phyloP scores from a whole-genome alignment of 2,329 filamentous ascomycete genomes.

The Fusarium sp. region DNA sequence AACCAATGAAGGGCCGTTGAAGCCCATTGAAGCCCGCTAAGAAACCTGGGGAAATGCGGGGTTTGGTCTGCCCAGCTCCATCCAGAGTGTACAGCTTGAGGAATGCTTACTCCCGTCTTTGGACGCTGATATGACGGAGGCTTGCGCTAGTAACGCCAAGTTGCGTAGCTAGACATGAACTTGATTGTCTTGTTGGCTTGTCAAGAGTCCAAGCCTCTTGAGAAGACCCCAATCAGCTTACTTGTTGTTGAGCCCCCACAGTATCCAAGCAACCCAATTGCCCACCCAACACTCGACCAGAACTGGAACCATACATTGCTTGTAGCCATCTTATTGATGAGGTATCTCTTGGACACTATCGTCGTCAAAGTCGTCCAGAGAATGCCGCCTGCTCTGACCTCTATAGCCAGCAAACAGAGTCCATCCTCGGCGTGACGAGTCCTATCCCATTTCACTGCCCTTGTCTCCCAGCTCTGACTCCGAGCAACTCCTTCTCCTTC shows the following conservation, averaged over 20 bases:
- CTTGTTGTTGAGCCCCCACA: neutral
- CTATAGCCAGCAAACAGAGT: neutral
- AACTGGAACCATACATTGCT: neutral
- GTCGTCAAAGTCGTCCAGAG: neutral
- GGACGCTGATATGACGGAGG: neutral
- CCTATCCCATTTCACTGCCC: neutral
- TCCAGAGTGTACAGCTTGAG: neutral
- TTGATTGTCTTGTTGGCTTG: neutral
- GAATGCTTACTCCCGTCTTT: neutral
- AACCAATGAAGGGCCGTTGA: constrained; percentile 25
- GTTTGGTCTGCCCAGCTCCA: constrained; percentile 1
- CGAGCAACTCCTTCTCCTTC: constrained; percentile 11
- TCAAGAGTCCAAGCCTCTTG: neutral
- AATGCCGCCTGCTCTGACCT: neutral
- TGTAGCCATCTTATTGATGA: constrained; percentile 20
- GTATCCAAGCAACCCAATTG: neutral
- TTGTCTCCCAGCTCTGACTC: neutral
- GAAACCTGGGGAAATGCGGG: constrained; percentile 46
- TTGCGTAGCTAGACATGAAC: neutral
- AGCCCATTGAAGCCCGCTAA: neutral
- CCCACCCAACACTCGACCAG: neutral
- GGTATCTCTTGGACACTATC: constrained; percentile 11
- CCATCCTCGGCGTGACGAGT: neutral
- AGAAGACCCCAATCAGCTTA: neutral
- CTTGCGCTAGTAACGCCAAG: neutral